Evolutionary conservation across 208 protist genomes (phyloP).

Genomic region (Leishmania guyanensis): DNA sequence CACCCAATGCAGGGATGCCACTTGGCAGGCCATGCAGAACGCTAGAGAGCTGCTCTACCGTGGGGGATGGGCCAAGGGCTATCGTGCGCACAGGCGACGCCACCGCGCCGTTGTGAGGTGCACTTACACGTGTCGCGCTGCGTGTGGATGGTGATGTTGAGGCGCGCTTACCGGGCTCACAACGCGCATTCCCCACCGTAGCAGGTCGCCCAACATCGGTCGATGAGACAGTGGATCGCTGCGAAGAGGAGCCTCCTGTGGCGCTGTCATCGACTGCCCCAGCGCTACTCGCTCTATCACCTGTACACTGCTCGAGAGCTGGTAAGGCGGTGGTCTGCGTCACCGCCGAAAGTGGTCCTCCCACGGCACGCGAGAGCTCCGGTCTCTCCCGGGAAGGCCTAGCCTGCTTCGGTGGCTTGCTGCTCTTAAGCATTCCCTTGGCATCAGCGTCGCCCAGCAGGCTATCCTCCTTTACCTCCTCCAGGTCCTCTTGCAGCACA

Average conservation of each 20-base stretch:
- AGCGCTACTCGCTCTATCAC: background rate
- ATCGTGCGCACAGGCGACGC: background rate
- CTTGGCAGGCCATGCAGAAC: background rate
- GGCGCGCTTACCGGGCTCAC: background rate
- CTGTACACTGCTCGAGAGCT: background rate
- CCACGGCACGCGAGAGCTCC: background rate
- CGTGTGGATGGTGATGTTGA: background rate
- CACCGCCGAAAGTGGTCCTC: background rate
- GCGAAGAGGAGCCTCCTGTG: background rate
- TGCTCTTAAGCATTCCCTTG: background rate
- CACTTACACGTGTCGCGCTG: background rate
- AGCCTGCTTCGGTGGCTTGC: no score
- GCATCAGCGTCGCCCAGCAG: background rate
- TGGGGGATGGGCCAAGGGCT: background rate
- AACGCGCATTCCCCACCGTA: background rate
- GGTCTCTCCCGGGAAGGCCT: background rate
- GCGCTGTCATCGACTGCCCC: background rate
- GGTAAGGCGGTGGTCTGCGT: background rate
- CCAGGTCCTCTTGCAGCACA: constrained; percentile 54
- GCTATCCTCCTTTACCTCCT: constrained; percentile 10
- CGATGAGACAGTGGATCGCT: background rate
- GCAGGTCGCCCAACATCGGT: background rate
- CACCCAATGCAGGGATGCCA: background rate
- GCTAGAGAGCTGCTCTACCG: constrained; percentile 8
- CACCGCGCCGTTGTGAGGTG: background rate